Evolutionary conservation across 805 yeast genomes (phyloP).

Genomic region (Suhomyces pyralidae): DNA sequence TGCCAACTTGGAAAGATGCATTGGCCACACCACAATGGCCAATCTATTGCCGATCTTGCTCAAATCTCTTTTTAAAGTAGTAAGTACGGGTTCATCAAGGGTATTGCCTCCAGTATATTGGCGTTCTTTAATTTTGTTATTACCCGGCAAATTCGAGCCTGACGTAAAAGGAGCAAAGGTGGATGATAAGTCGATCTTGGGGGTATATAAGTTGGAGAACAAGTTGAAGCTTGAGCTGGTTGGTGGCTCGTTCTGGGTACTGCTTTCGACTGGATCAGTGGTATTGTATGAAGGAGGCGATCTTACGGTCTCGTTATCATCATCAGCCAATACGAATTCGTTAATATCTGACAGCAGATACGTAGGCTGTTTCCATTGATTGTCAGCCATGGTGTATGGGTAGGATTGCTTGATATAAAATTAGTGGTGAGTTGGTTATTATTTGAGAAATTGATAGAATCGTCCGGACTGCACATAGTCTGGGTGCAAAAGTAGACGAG

Average conservation of each 20-base stretch:
- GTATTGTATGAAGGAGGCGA: not conserved
- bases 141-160: slow-evolving; percentile 10
- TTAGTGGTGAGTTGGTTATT: not conserved
- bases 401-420: not conserved
- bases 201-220: slow-evolving; percentile 15
- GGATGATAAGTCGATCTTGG: slow-evolving; percentile 35
- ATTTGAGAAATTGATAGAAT: not conserved
- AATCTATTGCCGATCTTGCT: slow-evolving; percentile 34
- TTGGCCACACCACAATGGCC: slow-evolving; percentile 44
- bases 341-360: slow-evolving; percentile 18
- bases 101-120: slow-evolving; percentile 70
- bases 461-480: not conserved
- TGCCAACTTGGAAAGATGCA: slow-evolving; percentile 37
- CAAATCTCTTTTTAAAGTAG: slow-evolving; percentile 46
- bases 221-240: slow-evolving; percentile 2
- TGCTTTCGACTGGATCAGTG: not conserved
- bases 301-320: slow-evolving; percentile 14
- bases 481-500: not conserved
- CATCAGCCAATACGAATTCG: slow-evolving; percentile 40
- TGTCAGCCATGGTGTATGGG: slow-evolving; percentile 1
- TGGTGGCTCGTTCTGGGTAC: not conserved
- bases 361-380: slow-evolving; percentile 11
- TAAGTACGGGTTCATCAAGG: slow-evolving; percentile 63
- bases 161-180: slow-evolving; percentile 32
- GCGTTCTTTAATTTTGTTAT: slow-evolving; percentile 38